Evolutionary conservation across 1,284 basidiomycete species (phyloP).

Genomic region (Phellopilus nigrolimitatus): DNA sequence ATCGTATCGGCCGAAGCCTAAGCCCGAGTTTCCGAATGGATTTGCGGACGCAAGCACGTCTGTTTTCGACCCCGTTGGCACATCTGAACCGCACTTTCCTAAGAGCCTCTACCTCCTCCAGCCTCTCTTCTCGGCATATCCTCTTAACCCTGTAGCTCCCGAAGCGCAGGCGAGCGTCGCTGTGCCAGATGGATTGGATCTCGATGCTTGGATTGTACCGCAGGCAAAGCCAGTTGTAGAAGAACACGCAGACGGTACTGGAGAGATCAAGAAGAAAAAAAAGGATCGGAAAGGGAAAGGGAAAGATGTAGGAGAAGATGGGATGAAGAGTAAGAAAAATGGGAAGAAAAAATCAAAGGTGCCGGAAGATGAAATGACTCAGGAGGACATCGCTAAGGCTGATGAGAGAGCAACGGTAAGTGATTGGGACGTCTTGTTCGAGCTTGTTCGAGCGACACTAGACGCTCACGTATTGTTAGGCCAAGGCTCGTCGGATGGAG

Average conservation of each 20-base stretch:
- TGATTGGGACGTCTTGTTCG: too few relatives aligned
- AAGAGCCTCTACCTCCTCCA: slow-evolving; percentile 86
- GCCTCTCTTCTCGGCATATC: slow-evolving; percentile 76
- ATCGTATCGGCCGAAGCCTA: slow-evolving; percentile 44
- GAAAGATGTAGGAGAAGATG: slow-evolving; percentile 32
- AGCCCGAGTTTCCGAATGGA: slow-evolving; percentile 30
- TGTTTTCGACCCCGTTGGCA: slow-evolving; percentile 33
- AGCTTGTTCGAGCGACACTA: too few relatives aligned
- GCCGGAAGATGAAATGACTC: neutral
- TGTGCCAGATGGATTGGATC: slow-evolving; percentile 79
- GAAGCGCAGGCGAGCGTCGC: slow-evolving; percentile 79
- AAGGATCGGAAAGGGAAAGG: slow-evolving; percentile 47
- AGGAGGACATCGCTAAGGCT: slow-evolving; percentile 14
- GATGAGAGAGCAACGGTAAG: slow-evolving; percentile 15
- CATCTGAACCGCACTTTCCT: slow-evolving; percentile 58
- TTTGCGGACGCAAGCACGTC: slow-evolving; percentile 35
- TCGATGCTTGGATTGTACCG: slow-evolving; percentile 81
- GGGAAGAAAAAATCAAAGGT: slow-evolving; percentile 27
- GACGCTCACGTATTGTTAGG: too few relatives aligned
- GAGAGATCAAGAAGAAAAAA: slow-evolving; percentile 32
- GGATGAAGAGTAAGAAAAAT: slow-evolving; percentile 29
- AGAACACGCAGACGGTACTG: slow-evolving; percentile 29
- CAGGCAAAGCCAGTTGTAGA: slow-evolving; percentile 42
- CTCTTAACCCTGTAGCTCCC: slow-evolving; percentile 81
- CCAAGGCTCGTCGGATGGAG: slow-evolving; percentile 68